Base-by-base conservation (phyloP, 1,284 basidiomycete genomes). In the Somion occarium region DNA sequence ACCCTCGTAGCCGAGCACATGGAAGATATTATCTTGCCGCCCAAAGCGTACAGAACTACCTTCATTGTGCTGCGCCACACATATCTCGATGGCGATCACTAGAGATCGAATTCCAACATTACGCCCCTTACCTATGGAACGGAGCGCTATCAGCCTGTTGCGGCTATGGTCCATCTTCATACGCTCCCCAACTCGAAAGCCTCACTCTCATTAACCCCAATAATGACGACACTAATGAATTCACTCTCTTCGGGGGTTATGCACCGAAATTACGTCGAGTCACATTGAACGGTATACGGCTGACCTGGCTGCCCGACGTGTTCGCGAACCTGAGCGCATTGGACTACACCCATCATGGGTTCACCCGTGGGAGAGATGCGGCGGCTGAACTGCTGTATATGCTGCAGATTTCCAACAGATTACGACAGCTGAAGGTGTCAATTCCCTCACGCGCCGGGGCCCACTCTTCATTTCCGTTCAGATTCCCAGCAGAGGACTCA, bases 171-270 rank as follows among this genome's bases (percentile, higher is more conserved):
- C 61, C 62, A 46, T 51, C 64, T 39, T 61, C 65, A 19, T 68
- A 71, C 48, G 80, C 75, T 1, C 70, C 69, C 19, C 61, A 66
- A 46, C 66, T 88, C 38, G 75, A 80, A 54, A 75, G 79, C n/a
- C 65, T 88, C 24, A 71, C 69, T 3, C 73, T 88, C 18, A 64
- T 79, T 15, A 81, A 83, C 61, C 77, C 79, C 19, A 68, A 68
- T 43, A 87, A 87, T 59, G 84, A 87, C 55, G 83, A 86, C 61
- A 71, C 73, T 18, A 81, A 81, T 61, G 79, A 83, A 61, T 87
- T 82, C 55, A 66, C 69, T 44, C 73, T 85, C 39, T 88, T 88
- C 64, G 74, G 74, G 34, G 82, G 80, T n/a, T 66, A 71, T 55
- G 75, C 83, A 1, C 85, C 85, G 2, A 73, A 68, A 22, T 69